These are phyloP conservation scores for Glarea lozoyensis DNA, from an alignment of 495 filamentous ascomycete genomes.

Conservation along the genomic window DNA sequence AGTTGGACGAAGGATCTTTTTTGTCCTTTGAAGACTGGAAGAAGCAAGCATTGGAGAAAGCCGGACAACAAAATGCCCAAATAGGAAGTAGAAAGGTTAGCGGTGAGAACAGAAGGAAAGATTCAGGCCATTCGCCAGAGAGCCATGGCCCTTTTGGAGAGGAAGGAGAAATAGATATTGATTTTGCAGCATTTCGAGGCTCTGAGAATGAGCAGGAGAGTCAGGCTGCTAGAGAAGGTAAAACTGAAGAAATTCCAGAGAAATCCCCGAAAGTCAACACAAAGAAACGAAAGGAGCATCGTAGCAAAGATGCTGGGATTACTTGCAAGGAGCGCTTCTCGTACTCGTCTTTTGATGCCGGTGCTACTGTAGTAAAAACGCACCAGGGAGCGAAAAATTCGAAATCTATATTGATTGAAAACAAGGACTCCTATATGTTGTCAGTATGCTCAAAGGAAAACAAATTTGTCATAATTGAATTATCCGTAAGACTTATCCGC, in stretches of 20 bases:
- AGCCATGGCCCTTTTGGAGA: constrained; percentile 72
- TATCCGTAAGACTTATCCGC: constrained; percentile 28
- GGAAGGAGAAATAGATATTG: constrained; percentile 82
- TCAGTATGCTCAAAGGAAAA: constrained; percentile 80
- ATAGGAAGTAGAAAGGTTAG: constrained; percentile 22
- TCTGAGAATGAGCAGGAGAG: constrained; percentile 27
- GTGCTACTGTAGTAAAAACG: constrained; percentile 86
- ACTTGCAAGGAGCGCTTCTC: constrained; percentile 95
- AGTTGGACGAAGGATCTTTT: constrained; percentile 76
- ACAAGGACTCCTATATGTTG: constrained; percentile 98
- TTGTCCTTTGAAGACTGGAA: constrained; percentile 99
- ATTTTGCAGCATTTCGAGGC: constrained; percentile 56
- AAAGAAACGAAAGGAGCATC: constrained; percentile 36
- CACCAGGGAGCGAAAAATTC: constrained; percentile 75
- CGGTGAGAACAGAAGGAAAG: constrained; percentile 22
- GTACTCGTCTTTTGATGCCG: constrained; percentile 94
- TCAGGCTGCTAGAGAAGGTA: constrained; percentile 26
- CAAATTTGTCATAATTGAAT: constrained; percentile 89
- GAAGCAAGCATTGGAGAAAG: constrained; percentile 80
- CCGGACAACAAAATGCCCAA: constrained; percentile 68
- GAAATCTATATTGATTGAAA: constrained; percentile 82
- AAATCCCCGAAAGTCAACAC: constrained; percentile 29
- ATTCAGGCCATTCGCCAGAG: constrained; percentile 35
- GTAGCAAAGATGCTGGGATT: constrained; percentile 86
- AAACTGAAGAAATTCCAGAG: constrained; percentile 23